Percentiles rank a stretch among this genome's conserved stretches.
Evolutionary conservation across 129 eudicot genomes (phyloP).

Genomic region (Tagetes erecta): DNA sequence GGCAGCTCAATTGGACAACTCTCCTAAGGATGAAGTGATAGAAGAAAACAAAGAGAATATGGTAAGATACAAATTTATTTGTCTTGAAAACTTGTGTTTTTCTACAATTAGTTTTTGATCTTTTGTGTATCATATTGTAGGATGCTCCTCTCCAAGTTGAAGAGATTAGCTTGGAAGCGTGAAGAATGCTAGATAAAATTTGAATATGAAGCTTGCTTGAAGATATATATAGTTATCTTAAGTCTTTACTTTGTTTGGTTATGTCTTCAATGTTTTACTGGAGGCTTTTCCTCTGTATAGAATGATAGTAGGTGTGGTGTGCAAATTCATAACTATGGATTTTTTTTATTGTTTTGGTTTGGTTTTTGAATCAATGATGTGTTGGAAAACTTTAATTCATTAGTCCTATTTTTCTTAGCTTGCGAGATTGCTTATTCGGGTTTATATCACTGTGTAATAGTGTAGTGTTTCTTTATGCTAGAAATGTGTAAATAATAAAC

Average conservation of each 20-base stretch:
- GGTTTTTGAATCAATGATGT: slow-evolving; percentile 2
- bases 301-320: slow-evolving; percentile 41
- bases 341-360: slow-evolving; percentile 9
- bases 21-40: slow-evolving; percentile 30
- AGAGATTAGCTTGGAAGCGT: slow-evolving; percentile 45
- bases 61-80: slow-evolving; percentile 34
- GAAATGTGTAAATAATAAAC: background rate
- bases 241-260: slow-evolving; percentile 38
- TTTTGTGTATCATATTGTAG: slow-evolving; percentile 34
- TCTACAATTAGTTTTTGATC: background rate
- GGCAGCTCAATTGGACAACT: slow-evolving; percentile 37
- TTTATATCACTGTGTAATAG: background rate
- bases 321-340: slow-evolving; percentile 32
- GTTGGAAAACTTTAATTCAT: background rate
- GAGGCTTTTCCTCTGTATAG: slow-evolving; percentile 63
- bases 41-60: slow-evolving; percentile 84
- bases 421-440: background rate
- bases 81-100: background rate
- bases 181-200: slow-evolving; percentile 25
- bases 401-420: background rate
- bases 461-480: background rate
- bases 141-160: slow-evolving; percentile 42
- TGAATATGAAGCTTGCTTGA: slow-evolving; percentile 28
- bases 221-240: slow-evolving; percentile 6
- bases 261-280: slow-evolving; percentile 52